Evolutionary conservation across 345 rosid species (phyloP), one percentile per base, ranked within the genome.

Genomic region (Anastatica hierochuntica): DNA sequence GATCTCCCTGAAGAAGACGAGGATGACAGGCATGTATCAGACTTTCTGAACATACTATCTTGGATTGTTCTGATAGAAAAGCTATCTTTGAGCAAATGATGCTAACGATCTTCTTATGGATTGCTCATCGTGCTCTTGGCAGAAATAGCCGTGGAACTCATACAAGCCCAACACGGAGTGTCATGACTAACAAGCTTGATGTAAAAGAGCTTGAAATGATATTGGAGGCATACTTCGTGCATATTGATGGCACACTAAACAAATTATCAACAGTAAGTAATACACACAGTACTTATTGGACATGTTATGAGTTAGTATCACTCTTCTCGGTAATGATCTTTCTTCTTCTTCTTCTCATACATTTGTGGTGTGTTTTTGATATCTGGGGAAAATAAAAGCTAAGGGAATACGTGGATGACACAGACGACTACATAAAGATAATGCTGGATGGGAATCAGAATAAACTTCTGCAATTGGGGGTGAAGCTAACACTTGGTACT

Each of bases 191-290:
- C 71, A 72, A 71, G 11, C 75, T 85, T 30, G 82, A 83, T 59
- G 82, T 81, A 4, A 84, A 83, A 68, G 97, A 89, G 69, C 88
- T 89, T 24, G 97, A 85, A 69, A 89, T 83, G 97, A 88, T 89
- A 42, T 58, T 85, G 69, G 97, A 89, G 66, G 89, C 95, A 14
- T 85, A 85, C 61, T 85, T 89, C 27, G 87, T 85, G 43, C 97
- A 83, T 43, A 74, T 85, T 53, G 97, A 89, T 62, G 95, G 89
- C 19, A 85, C 81, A 41, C 56, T 89, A 64, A 83, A 83, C 78
- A 85, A 83, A 58, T 76, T 89, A 31, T 83, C 88, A 31, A 85
- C 89, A 66, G 95, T 89, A 85, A 58, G 69, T 49, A 26, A 53
- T 8, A 12, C 24, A 27, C 14, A 1, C 3, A 33, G 34, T 31